Percentiles rank a stretch among this genome's conserved stretches.
Conservation (phyloP, 139 green algal genomes). For the Spirogloea muscicola region DNA sequence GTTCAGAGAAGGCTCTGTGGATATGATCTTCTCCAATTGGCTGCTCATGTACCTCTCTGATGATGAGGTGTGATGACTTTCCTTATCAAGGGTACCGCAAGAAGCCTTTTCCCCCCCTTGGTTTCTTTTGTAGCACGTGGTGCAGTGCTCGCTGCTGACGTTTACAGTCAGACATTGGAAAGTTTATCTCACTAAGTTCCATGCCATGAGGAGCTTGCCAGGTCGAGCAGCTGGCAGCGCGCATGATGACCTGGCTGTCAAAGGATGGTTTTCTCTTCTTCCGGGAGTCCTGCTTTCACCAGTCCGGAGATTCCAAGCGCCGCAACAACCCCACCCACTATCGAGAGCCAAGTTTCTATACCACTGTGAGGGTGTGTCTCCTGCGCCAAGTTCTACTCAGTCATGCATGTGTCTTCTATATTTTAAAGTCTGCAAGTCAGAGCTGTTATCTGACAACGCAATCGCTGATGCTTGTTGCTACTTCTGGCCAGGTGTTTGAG, state of each 20-base stretch:
- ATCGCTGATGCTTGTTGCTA: conserved; percentile 1
- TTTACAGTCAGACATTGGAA: too few species aligned
- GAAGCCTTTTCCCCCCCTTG: too few species aligned
- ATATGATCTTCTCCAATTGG: conserved; percentile 88
- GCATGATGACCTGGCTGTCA: conserved; percentile 42
- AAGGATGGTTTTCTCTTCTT: conserved; percentile 77
- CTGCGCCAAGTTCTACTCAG: conserved; percentile 67
- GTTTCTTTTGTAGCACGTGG: too few species aligned
- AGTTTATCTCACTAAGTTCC: too few species aligned
- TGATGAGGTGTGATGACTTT: conserved; percentile 55
- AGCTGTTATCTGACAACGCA: neutral
- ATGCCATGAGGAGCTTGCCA: too few species aligned
- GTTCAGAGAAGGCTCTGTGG: conserved; percentile 14
- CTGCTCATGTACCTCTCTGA: conserved; percentile 89
- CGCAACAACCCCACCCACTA: conserved; percentile 85
- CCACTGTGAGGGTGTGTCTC: conserved; percentile 69
- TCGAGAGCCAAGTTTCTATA: conserved; percentile 53
- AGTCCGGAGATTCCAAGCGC: conserved; percentile 70
- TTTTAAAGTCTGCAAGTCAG: too few species aligned
- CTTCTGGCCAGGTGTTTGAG: too few species aligned
- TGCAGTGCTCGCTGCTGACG: too few species aligned
- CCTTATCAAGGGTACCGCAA: too few species aligned
- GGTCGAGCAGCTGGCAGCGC: conserved; percentile 13
- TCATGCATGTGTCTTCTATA: conserved; percentile 25
- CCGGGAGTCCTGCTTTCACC: conserved; percentile 81